These are phyloP conservation scores for Clausena lansium DNA, from an alignment of 345 rosid species.

Conservation along the genomic window DNA sequence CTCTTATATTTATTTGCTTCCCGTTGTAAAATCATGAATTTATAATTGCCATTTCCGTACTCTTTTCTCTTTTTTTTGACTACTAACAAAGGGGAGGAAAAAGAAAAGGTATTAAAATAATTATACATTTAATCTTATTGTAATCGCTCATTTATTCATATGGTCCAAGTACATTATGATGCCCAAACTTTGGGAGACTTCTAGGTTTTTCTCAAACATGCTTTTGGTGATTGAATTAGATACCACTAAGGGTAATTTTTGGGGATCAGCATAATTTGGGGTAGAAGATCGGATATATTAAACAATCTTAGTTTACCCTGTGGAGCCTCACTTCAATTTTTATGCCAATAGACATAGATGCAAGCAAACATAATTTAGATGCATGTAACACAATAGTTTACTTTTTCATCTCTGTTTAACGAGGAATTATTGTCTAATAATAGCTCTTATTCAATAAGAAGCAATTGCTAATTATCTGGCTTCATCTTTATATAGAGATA, in stretches of 20 bases:
- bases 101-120: not conserved
- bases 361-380: not conserved
- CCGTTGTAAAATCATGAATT: not conserved
- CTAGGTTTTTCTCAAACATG: not conserved
- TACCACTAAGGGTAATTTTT: not conserved
- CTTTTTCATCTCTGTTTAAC: not conserved
- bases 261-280: not conserved
- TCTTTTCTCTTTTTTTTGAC: not conserved
- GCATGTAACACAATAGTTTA: not conserved
- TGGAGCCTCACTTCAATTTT: not conserved
- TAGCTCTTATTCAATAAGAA: not conserved
- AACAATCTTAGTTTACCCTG: not conserved
- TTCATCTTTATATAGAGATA: not conserved
- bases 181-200: not conserved
- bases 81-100: not conserved
- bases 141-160: not conserved
- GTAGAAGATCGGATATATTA: not conserved
- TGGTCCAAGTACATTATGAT: not conserved
- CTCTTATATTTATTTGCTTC: not conserved
- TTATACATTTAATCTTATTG: not conserved
- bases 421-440: not conserved
- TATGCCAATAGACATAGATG: not conserved
- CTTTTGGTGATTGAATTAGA: not conserved
- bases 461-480: not conserved
- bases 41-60: not conserved